Base-by-base conservation (phyloP, 1,284 basidiomycete species). In the Sporisorium exsertum region DNA sequence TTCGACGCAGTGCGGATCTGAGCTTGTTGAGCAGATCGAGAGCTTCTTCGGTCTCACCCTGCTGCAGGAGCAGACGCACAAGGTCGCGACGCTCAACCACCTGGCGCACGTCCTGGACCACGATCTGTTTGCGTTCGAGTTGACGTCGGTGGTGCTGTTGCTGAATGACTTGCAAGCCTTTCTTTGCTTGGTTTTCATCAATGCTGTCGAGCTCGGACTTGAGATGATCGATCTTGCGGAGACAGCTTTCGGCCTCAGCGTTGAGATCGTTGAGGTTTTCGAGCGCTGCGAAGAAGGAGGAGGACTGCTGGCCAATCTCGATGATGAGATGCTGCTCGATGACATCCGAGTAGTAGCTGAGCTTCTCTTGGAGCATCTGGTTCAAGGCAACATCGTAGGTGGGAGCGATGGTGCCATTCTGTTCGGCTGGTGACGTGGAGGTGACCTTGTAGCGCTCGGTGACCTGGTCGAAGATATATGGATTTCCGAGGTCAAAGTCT, bases 281-380 rank as follows among this genome's bases (percentile, higher is more conserved):
- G 24, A 99, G 90, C 1, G 96, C 97, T 1, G 95, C 93, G 83
- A 99, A 99, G 89, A 99, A 99, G 3, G 94, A 94, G 0, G 93
- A 90, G 0, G 94, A 94, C 5, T 95, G 92, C 12, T 92, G 87
- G 8, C 93, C 92, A 61, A 99, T 97, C 86, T 98, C 96, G 77
- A 91, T 91, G 16, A 97, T 91, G 59, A 99, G 92, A 84, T 99
- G 95, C 74, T 95, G 91, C 83, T 99, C 96, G 70, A 99, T 90
- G 2, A 93, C 93, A 85, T 98, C 97, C 8, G 95, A 92, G 81
- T 97, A 93, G 70, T 94, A 92, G 15, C 94, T 95, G 62, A 98
- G 90, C 81, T 91, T 92, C 83, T 97, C 95, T n/a, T 97, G 91
- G 1, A 96, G 88, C 88, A 87, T 92, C 80, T 82, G 89, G 43